Base-by-base conservation (phyloP, 2,329 filamentous ascomycete species). In the Fusarium nematophilum region DNA sequence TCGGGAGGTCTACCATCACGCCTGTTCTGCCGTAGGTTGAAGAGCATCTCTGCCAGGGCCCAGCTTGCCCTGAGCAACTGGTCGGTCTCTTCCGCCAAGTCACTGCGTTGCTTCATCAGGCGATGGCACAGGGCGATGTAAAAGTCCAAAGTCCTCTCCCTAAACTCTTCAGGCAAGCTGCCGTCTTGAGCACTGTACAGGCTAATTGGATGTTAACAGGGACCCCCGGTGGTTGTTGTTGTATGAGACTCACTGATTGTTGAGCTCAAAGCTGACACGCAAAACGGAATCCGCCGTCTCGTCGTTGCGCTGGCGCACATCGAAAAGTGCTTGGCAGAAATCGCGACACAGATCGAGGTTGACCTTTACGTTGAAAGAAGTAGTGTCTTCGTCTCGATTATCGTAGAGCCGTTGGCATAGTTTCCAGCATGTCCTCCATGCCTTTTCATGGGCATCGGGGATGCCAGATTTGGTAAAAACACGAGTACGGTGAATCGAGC, bases 391-490 rank as follows among this genome's bases (percentile, higher is more conserved):
- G 51, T 94, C 87, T 45, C 89, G 85, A 63, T 89, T 92, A 58
- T 93, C 86, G 72, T 97, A 97, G 3, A 98, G 83, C 53, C 90
- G 90, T 72, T 96, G 92, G 71, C 93, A 98, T 18, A 98, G 80
- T 67, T 90, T 90, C 94, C 93, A 98, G 76, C 93, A 98, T 59
- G 90, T 91, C 73, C 91, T 92, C 94, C 93, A 97, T 1, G 93
- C 93, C 67, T 90, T 89, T 72, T 96, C 92, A 70, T 96, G 91
- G 23, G 89, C 86, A 64, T 92, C 89, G 1, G 90, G 89, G 9
- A 86, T 89, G 10, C 87, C 88, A 1, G 90, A 88, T 66, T 85
- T 90, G 72, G 86, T 88, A 74, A 95, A 94, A 26, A 93, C 88
- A 15, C 91, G 84, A 65, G 92, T 86, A 23, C 92, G 87, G 70